phyloP scores from a whole-genome alignment of 345 rosid genomes.

The Dimocarpus longan region DNA sequence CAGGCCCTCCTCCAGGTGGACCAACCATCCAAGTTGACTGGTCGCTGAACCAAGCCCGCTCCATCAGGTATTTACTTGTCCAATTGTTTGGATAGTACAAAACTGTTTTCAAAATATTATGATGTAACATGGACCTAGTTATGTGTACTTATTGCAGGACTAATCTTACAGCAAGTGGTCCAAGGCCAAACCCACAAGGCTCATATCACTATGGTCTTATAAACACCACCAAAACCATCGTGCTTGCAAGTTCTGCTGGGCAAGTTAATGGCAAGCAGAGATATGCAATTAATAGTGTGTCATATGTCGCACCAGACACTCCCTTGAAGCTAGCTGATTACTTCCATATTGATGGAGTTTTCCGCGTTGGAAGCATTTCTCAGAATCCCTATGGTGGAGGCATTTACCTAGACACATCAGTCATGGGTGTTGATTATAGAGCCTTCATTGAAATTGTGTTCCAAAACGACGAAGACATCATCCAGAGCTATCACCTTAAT shows the following conservation, averaged over 20 bases:
- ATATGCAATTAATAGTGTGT: constrained; percentile 87
- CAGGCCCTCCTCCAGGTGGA: constrained; percentile 88
- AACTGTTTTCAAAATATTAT: neutral
- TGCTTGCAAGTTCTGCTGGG: constrained; percentile 75
- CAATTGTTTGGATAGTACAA: neutral
- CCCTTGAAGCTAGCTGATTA: constrained; percentile 90
- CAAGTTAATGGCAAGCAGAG: constrained; percentile 85
- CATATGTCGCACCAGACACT: constrained; percentile 73
- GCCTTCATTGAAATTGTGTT: constrained; percentile 78
- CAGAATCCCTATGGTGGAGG: constrained; percentile 72
- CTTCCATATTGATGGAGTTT: constrained; percentile 89
- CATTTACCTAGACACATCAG: constrained; percentile 83
- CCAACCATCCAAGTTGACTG: constrained; percentile 84
- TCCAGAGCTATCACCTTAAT: constrained; percentile 86
- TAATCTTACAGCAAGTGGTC: constrained; percentile 95
- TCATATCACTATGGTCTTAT: constrained; percentile 97
- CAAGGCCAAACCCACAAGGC: constrained; percentile 99
- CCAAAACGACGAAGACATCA: constrained; percentile 66
- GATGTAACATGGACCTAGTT: neutral
- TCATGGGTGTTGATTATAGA: constrained; percentile 72
- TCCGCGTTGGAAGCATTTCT: constrained; percentile 64
- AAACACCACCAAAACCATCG: constrained; percentile 69
- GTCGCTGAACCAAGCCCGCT: constrained; percentile 95
- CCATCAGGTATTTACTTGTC: constrained; percentile 57
- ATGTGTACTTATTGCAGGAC: constrained; percentile 53